Percentiles rank a stretch among this genome's conserved stretches.
Evolutionary conservation across 169 alveolate genomes (phyloP).

Genomic region (Plasmodium coatneyi): DNA sequence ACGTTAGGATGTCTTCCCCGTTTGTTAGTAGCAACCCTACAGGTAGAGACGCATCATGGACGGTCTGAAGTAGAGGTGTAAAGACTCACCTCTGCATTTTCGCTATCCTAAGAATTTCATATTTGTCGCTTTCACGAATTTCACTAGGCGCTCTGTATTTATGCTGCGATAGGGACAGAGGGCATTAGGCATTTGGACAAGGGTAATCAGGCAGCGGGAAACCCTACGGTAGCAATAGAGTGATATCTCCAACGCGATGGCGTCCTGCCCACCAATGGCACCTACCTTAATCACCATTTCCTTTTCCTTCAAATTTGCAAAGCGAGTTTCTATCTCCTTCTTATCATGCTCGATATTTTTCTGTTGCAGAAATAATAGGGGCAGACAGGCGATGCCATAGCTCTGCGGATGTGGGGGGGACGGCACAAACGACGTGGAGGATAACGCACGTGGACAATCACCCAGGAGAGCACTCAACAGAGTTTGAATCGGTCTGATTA

Average conservation of each 20-base stretch:
- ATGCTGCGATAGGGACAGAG: neutral
- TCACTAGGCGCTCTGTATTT: slow-evolving; percentile 28
- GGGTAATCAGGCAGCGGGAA: neutral
- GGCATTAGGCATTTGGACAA: neutral
- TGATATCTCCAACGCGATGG: neutral
- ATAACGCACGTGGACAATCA: neutral
- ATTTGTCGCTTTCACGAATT: slow-evolving; percentile 14
- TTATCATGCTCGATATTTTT: slow-evolving; percentile 29
- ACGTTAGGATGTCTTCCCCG: neutral
- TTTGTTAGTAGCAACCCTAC: neutral
- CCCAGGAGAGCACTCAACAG: neutral
- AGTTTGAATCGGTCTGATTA: neutral
- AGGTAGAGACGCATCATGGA: neutral
- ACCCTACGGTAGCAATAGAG: neutral
- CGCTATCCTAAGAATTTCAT: slow-evolving; percentile 44
- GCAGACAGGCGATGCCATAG: slow-evolving; percentile 67
- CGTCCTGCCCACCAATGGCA: neutral
- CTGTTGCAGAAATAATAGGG: slow-evolving; percentile 48
- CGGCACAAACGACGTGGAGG: neutral
- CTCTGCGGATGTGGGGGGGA: slow-evolving; percentile 4
- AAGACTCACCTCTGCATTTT: slow-evolving; percentile 43
- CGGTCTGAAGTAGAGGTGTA: neutral
- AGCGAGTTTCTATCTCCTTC: slow-evolving; percentile 52
- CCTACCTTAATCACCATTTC: slow-evolving; percentile 60
- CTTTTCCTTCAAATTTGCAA: slow-evolving; percentile 49